Percentiles rank a stretch among this genome's conserved stretches.
phyloP scores from a whole-genome alignment of 345 rosid genomes.

The Draba incana region DNA sequence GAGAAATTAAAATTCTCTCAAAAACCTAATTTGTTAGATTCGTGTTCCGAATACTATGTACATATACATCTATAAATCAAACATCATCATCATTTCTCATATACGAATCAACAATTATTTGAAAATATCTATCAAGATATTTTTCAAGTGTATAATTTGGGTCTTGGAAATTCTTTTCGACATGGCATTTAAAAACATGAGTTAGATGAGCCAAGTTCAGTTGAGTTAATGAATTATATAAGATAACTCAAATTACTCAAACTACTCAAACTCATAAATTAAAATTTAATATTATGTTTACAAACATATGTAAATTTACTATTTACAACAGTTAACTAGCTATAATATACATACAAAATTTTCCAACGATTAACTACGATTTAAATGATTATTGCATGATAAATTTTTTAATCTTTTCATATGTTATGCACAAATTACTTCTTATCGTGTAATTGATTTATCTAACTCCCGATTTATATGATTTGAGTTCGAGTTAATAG shows the following conservation, averaged over 20 bases:
- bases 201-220: too few species aligned
- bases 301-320: too few species aligned
- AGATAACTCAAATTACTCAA: too few species aligned
- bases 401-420: too few species aligned
- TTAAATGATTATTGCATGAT: too few species aligned
- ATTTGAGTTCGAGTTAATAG: background rate
- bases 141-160: background rate
- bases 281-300: too few species aligned
- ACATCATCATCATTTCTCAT: slow-evolving; percentile 18
- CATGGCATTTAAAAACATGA: background rate
- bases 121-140: slow-evolving; percentile 10
- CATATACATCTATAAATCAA: slow-evolving; percentile 12
- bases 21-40: slow-evolving; percentile 35
- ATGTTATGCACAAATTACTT: too few species aligned
- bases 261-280: too few species aligned
- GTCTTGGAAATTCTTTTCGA: background rate
- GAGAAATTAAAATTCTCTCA: background rate
- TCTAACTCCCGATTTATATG: background rate
- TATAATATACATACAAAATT: too few species aligned
- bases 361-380: too few species aligned
- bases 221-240: too few species aligned
- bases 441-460: background rate
- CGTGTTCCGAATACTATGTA: slow-evolving; percentile 31
- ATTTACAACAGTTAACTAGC: too few species aligned
- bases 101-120: slow-evolving; percentile 26